phyloP scores from a whole-genome alignment of 2,329 filamentous ascomycete genomes.

The Lasiodiplodia sp. region DNA sequence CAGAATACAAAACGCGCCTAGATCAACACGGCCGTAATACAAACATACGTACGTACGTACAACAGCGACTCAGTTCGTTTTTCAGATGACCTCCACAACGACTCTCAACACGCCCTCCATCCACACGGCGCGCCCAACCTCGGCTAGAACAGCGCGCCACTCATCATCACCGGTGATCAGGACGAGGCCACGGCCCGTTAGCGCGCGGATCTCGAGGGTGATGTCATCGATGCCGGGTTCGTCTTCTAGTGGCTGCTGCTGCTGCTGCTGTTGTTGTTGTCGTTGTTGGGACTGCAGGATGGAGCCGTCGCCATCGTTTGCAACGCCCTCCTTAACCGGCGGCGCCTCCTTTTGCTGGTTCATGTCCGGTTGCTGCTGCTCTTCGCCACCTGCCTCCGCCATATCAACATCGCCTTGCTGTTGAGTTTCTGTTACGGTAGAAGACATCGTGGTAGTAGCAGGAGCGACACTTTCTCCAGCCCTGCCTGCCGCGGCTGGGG shows the following conservation, averaged over 20 bases:
- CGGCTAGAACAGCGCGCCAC: constrained; percentile 39
- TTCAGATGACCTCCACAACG: constrained; percentile 38
- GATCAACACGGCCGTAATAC: background rate
- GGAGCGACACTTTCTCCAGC: background rate
- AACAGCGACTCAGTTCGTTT: too few relatives aligned
- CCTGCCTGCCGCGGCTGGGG: background rate
- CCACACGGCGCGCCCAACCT: constrained; percentile 42
- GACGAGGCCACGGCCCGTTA: constrained; percentile 38
- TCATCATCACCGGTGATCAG: constrained; percentile 36
- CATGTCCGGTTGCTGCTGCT: background rate
- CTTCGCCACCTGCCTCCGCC: background rate
- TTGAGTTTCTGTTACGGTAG: background rate
- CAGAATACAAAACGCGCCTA: background rate
- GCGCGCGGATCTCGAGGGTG: constrained; percentile 36
- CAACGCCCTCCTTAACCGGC: background rate
- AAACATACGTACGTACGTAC: background rate
- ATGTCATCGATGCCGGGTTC: constrained; percentile 27
- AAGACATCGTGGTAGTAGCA: background rate
- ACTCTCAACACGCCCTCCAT: constrained; percentile 41
- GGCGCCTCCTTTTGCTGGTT: background rate
- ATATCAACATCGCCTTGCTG: background rate
- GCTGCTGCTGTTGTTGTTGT: background rate
- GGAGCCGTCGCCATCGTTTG: background rate
- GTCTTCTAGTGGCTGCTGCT: background rate
- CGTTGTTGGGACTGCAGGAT: background rate